phyloP scores from a whole-genome alignment of 2,329 filamentous ascomycete species.

The Aspergillus hiratsukae region DNA sequence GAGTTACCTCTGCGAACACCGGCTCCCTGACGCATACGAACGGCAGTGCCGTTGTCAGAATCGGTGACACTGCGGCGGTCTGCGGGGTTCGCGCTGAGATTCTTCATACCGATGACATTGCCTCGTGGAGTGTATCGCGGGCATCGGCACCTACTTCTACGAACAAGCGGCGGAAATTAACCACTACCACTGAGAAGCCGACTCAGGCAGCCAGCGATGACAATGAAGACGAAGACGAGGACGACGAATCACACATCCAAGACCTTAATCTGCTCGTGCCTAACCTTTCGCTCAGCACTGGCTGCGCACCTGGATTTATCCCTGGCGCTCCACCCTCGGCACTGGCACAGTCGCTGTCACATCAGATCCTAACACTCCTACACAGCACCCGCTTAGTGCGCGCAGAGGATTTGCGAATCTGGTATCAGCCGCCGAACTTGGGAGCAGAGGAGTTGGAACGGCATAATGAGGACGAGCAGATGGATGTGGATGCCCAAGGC shows the following conservation, averaged over 20 bases:
- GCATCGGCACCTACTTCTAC: slow-evolving; percentile 33
- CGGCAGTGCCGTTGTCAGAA: slow-evolving; percentile 81
- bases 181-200: slow-evolving; percentile 14
- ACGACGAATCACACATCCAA: slow-evolving; percentile 45
- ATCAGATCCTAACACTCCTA: slow-evolving; percentile 71
- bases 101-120: slow-evolving; percentile 68
- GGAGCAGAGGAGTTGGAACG: slow-evolving; percentile 26
- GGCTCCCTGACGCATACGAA: slow-evolving; percentile 84
- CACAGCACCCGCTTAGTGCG: slow-evolving; percentile 66
- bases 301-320: slow-evolving; percentile 78
- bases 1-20: slow-evolving; percentile 70
- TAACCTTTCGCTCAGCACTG: slow-evolving; percentile 88
- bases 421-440: slow-evolving; percentile 51
- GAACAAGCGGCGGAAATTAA: slow-evolving; percentile 29
- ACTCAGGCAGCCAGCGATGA: slow-evolving; percentile 11
- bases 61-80: slow-evolving; percentile 90
- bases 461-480: slow-evolving; percentile 42
- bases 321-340: slow-evolving; percentile 77
- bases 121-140: slow-evolving; percentile 44
- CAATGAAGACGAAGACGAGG: slow-evolving; percentile 44
- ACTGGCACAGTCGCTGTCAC: slow-evolving; percentile 79
- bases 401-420: slow-evolving; percentile 67
- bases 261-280: slow-evolving; percentile 72
- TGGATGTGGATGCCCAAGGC: slow-evolving; percentile 46
- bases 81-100: slow-evolving; percentile 88